phyloP scores from a whole-genome alignment of 2,329 filamentous ascomycete genomes.

The Hymenoscyphus scutula region DNA sequence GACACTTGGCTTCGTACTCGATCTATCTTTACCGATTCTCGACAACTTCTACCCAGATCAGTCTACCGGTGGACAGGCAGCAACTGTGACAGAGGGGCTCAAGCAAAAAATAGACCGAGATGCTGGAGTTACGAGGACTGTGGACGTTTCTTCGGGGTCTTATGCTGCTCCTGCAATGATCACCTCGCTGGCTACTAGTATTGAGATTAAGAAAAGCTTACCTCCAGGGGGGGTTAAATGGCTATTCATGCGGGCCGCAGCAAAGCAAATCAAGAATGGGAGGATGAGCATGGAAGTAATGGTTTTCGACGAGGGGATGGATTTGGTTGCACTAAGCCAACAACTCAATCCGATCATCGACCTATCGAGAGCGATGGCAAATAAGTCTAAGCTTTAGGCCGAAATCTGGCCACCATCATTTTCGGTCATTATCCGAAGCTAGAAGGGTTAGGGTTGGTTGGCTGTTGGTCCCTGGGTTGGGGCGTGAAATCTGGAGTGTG shows the following conservation, averaged over 20 bases:
- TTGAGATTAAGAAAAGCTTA: constrained; percentile 7
- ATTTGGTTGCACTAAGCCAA: constrained; percentile 5
- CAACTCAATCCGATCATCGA: not conserved
- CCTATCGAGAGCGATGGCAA: not conserved
- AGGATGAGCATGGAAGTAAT: constrained; percentile 10
- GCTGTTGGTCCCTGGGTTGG: too few species aligned
- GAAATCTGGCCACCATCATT: not conserved
- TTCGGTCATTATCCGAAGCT: too few species aligned
- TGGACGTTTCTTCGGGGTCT: not conserved
- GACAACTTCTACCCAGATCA: constrained; percentile 6
- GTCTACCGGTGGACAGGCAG: not conserved
- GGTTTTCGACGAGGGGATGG: constrained; percentile 5
- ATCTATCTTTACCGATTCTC: constrained; percentile 5
- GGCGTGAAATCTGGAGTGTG: too few species aligned
- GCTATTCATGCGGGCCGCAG: constrained; percentile 4
- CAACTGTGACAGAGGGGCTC: not conserved
- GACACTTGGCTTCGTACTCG: constrained; percentile 3
- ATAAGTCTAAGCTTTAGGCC: not conserved
- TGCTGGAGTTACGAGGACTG: not conserved
- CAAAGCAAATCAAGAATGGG: constrained; percentile 8
- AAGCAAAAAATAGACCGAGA: constrained; percentile 7
- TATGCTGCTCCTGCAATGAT: constrained; percentile 2
- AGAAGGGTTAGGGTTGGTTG: not conserved
- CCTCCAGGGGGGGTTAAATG: not conserved
- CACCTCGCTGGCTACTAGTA: not conserved